Evolutionary conservation across 1,284 basidiomycete species (phyloP).

Genomic region (Marasmius tenuissimus): DNA sequence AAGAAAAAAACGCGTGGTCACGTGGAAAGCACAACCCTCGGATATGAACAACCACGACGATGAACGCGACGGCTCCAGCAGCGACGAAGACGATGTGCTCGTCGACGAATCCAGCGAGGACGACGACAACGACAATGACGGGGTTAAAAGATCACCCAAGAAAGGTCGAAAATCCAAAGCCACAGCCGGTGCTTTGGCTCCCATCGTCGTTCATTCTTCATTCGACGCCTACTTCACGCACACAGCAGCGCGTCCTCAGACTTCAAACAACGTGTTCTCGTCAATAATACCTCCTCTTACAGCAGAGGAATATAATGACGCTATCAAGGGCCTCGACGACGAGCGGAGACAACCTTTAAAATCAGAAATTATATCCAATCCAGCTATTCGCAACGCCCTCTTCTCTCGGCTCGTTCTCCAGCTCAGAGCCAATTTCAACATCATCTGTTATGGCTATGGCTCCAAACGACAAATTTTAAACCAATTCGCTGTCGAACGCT

Average conservation of each 20-base stretch:
- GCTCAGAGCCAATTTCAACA: conserved; percentile 79
- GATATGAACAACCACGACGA: not conserved
- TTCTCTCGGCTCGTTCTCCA: conserved; percentile 71
- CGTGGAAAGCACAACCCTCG: not conserved
- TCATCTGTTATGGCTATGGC: conserved; percentile 85
- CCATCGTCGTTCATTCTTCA: conserved; percentile 48
- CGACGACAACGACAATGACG: not conserved
- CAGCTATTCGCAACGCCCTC: conserved; percentile 32
- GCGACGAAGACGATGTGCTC: not conserved
- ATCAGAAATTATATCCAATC: conserved; percentile 32
- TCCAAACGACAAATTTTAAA: conserved; percentile 81
- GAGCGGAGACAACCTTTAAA: conserved; percentile 30
- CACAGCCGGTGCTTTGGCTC: not conserved
- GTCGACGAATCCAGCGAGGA: not conserved
- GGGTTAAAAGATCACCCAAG: not conserved
- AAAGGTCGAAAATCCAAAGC: not conserved
- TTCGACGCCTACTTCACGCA: conserved; percentile 86
- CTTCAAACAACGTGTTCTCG: conserved; percentile 79
- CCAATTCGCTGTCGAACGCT: conserved; percentile 59
- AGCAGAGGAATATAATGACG: conserved; percentile 56
- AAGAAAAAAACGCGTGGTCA: not conserved
- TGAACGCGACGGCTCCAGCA: not conserved
- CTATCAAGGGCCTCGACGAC: conserved; percentile 32
- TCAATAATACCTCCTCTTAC: conserved; percentile 67
- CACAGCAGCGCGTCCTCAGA: conserved; percentile 60